Evolutionary conservation across 2,329 filamentous ascomycete species (phyloP).

Genomic region (Catunica adiposa): DNA sequence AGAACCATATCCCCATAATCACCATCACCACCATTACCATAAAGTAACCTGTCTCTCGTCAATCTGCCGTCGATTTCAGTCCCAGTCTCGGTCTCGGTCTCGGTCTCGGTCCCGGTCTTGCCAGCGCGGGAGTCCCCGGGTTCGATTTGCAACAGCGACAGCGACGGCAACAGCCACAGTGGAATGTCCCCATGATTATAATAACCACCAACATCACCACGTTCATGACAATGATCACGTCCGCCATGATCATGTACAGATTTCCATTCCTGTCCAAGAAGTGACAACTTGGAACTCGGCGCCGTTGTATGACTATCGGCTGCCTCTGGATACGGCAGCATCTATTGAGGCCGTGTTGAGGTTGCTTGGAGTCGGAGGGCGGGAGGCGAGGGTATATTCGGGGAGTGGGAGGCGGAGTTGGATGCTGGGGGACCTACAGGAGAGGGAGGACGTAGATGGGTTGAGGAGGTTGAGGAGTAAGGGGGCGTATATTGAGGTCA

Average conservation of each 20-base stretch:
- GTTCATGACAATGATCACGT: background rate
- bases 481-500: slow-evolving; percentile 3
- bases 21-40: background rate
- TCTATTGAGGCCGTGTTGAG: background rate
- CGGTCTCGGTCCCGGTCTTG: background rate
- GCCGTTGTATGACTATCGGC: background rate
- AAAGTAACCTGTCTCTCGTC: background rate
- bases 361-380: background rate
- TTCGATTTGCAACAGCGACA: too few relatives aligned
- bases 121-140: too few relatives aligned
- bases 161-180: too few relatives aligned
- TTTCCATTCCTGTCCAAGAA: background rate
- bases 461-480: background rate
- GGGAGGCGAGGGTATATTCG: slow-evolving; percentile 1
- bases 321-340: background rate
- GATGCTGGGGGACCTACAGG: background rate
- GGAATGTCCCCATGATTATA: background rate
- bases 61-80: background rate
- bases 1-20: background rate
- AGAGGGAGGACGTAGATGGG: background rate
- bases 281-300: slow-evolving; percentile 1
- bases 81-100: background rate
- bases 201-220: too few relatives aligned
- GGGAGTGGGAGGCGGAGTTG: background rate
- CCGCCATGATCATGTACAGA: background rate